These are phyloP conservation scores for Quercus mongolica DNA, from an alignment of 306 rosid species.

Conservation along the genomic window DNA sequence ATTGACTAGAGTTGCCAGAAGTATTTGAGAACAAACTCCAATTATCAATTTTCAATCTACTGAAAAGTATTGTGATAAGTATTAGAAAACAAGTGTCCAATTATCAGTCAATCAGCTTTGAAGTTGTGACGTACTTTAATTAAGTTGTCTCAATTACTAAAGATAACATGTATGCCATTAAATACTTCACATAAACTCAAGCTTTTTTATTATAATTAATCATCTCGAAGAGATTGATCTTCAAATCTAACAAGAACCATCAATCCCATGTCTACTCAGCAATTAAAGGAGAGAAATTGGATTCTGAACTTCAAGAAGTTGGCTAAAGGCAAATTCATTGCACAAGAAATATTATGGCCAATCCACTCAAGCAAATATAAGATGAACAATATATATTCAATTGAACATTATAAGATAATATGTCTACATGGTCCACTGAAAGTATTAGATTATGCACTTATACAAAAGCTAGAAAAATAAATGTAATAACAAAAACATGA, in stretches of 20 bases:
- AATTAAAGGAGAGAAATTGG: neutral
- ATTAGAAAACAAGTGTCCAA: neutral
- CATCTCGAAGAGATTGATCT: neutral
- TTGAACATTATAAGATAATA: neutral
- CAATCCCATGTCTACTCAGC: neutral
- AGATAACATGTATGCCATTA: neutral
- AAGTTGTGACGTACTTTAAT: slow-evolving; percentile 1
- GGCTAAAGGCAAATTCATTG: neutral
- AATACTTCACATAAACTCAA: neutral
- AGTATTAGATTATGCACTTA: neutral
- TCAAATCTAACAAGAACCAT: neutral
- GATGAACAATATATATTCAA: neutral
- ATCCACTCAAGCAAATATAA: neutral
- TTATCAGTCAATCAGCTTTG: neutral
- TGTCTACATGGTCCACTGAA: neutral
- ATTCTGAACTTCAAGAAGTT: neutral
- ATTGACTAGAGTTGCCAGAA: too few species aligned
- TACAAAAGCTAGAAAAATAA: neutral
- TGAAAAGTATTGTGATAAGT: neutral
- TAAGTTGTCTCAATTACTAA: neutral
- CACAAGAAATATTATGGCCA: neutral
- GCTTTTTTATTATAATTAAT: neutral
- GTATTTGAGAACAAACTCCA: too few species aligned
- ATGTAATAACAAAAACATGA: neutral
- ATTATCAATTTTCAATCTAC: neutral